phyloP scores from a whole-genome alignment of 345 rosid genomes.

The Eucalyptus melliodora region DNA sequence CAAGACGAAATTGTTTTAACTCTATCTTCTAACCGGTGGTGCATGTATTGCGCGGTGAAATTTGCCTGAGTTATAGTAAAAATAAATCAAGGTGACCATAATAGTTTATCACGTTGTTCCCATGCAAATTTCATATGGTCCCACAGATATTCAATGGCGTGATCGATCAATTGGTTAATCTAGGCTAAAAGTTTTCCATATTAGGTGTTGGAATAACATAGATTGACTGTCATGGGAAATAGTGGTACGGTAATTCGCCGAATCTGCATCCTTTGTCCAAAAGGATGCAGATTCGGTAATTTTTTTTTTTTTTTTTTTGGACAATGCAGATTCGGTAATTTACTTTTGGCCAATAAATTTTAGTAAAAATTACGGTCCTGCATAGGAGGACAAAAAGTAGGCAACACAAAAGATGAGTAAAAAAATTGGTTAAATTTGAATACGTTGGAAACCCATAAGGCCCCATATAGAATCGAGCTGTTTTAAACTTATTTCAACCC shows the following conservation, averaged over 20 bases:
- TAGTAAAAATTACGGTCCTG: background rate
- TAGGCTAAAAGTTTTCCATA: background rate
- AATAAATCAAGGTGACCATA: background rate
- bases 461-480: background rate
- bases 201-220: background rate
- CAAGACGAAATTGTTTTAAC: background rate
- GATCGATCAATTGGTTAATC: background rate
- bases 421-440: background rate
- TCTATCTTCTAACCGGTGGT: background rate
- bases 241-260: background rate
- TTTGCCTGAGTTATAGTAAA: background rate
- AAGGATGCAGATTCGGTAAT: background rate
- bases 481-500: background rate
- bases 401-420: background rate
- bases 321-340: background rate
- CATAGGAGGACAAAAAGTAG: background rate
- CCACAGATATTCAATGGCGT: background rate
- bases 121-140: background rate
- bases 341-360: background rate
- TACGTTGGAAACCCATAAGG: background rate
- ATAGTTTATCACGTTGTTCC: background rate
- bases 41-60: background rate
- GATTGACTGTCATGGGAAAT: background rate
- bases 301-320: no score
- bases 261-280: background rate